Conservation (phyloP, 768 basidiomycete genomes). For the Tricholoma matsutake region DNA sequence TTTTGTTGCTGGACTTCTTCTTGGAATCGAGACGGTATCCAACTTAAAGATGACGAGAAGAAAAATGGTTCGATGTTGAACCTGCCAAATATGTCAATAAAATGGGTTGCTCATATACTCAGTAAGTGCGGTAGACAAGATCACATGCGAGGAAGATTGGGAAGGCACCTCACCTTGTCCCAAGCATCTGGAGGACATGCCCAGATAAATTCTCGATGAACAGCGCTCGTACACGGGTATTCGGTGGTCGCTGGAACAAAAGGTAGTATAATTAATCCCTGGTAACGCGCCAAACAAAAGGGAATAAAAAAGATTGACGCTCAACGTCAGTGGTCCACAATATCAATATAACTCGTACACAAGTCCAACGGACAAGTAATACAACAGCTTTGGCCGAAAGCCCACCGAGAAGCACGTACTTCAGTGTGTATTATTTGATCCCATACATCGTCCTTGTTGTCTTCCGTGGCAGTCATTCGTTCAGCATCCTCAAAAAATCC, state of each 20-base stretch:
- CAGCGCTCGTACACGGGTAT: constrained; percentile 44
- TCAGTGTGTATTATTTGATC: constrained; percentile 25
- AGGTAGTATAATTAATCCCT: not conserved
- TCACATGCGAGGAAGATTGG: constrained; percentile 55
- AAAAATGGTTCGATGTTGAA: constrained; percentile 66
- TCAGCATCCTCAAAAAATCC: constrained; percentile 37
- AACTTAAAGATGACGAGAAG: constrained; percentile 63
- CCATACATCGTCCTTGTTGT: constrained; percentile 36
- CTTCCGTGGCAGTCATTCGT: constrained; percentile 16
- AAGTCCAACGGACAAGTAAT: not conserved
- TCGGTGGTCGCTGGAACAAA: constrained; percentile 26
- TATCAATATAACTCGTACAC: not conserved
- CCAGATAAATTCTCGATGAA: constrained; percentile 54
- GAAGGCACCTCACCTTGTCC: constrained; percentile 41
- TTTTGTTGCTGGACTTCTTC: constrained; percentile 37
- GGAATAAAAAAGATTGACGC: not conserved
- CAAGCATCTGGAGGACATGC: constrained; percentile 57
- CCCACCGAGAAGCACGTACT: constrained; percentile 27
- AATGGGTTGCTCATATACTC: not conserved
- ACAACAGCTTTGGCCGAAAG: not conserved
- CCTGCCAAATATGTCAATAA: constrained; percentile 22
- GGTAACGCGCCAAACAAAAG: no score
- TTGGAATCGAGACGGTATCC: constrained; percentile 66
- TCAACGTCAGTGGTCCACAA: not conserved
- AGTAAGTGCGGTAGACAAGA: constrained; percentile 52